A percentile compares a stretch with the other conserved stretches of the same genome.
Conservation (phyloP, 2,329 filamentous ascomycete species). For the Neobulgaria alba region DNA sequence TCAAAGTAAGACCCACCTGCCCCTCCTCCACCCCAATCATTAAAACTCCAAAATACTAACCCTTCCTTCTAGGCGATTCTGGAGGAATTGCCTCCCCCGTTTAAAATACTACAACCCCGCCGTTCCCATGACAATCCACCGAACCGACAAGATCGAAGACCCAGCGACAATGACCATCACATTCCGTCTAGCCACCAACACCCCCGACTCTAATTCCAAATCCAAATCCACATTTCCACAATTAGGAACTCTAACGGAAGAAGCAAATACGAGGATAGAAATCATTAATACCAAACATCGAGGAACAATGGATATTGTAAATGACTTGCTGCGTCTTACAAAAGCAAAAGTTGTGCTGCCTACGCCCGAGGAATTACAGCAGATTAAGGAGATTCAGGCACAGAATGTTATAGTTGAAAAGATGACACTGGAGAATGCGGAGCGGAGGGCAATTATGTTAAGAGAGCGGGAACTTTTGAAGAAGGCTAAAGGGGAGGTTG, state of each 20-base stretch:
- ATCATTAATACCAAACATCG: conserved; percentile 55
- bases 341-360: conserved; percentile 48
- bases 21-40: not conserved
- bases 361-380: conserved; percentile 48
- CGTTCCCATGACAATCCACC: conserved; percentile 73
- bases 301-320: conserved; percentile 52
- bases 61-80: conserved; percentile 66
- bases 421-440: conserved; percentile 46
- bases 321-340: conserved; percentile 53
- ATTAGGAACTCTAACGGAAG: conserved; percentile 28
- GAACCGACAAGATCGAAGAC: conserved; percentile 46
- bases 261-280: conserved; percentile 40
- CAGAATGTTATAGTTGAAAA: conserved; percentile 40
- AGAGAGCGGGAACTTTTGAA: conserved; percentile 51
- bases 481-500: conserved; percentile 37
- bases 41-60: conserved; percentile 16
- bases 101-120: conserved; percentile 92
- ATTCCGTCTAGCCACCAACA: conserved; percentile 32
- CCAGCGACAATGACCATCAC: conserved; percentile 58
- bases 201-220: conserved; percentile 29
- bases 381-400: conserved; percentile 50
- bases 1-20: conserved; percentile 46
- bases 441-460: conserved; percentile 47
- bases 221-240: conserved; percentile 38
- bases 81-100: conserved; percentile 70